A percentile compares a stretch with the other conserved stretches of the same genome.
Evolutionary conservation across 148 eudicot species (phyloP).

Genomic region (Drosera capensis): DNA sequence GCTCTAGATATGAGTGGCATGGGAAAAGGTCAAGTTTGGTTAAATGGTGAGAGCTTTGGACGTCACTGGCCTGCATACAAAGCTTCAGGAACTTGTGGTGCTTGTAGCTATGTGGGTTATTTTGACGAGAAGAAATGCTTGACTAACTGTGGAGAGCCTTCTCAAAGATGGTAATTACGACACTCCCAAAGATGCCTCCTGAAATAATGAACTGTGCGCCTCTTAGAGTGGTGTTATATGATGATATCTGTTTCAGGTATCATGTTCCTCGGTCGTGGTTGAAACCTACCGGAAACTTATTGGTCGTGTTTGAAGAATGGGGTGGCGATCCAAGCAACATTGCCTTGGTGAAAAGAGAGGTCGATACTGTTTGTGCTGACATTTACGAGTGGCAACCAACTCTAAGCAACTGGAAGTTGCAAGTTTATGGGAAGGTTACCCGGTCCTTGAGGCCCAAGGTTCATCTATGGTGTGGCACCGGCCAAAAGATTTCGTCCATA

Average conservation of each 20-base stretch:
- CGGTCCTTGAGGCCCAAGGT: constrained; percentile 60
- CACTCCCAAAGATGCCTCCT: too few relatives aligned
- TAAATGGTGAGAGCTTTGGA: constrained; percentile 65
- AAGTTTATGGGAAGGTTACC: constrained; percentile 36
- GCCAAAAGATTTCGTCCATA: constrained; percentile 52
- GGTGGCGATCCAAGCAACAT: constrained; percentile 70
- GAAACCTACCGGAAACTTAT: constrained; percentile 46
- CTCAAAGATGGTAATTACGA: constrained; percentile 64
- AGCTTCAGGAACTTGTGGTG: constrained; percentile 50
- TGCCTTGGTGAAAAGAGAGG: constrained; percentile 54
- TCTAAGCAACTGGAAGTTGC: constrained; percentile 38
- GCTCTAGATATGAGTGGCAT: constrained; percentile 67
- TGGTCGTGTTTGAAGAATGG: constrained; percentile 74
- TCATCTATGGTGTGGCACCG: constrained; percentile 51
- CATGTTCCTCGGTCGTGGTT: constrained; percentile 88
- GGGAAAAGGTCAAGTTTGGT: constrained; percentile 88
- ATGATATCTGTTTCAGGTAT: constrained; percentile 35
- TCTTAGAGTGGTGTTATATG: not conserved
- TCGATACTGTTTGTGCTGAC: constrained; percentile 46
- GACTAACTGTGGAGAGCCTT: constrained; percentile 57
- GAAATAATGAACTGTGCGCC: not conserved
- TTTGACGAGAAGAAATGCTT: constrained; percentile 64
- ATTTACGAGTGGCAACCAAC: constrained; percentile 66
- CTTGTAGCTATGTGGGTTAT: constrained; percentile 56
- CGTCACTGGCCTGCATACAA: constrained; percentile 76